phyloP scores from a whole-genome alignment of 2,329 filamentous ascomycete species.

The Phyllosticta citribraziliensis region DNA sequence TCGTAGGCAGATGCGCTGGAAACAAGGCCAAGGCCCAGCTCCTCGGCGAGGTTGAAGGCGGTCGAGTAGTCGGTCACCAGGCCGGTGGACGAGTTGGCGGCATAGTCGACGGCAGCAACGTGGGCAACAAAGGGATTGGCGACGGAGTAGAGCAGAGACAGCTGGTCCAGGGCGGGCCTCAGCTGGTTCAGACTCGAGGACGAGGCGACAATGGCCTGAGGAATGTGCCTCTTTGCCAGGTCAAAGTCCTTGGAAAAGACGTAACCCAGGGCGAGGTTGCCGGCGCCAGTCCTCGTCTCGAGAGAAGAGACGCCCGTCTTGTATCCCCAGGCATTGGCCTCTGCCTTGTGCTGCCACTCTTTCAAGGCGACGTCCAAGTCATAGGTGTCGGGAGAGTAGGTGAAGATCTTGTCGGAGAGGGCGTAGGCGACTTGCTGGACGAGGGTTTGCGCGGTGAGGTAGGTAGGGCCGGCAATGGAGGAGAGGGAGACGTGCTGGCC shows the following conservation, averaged over 20 bases:
- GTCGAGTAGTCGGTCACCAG: slow-evolving; percentile 82
- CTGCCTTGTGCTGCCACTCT: slow-evolving; percentile 59
- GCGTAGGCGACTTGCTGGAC: slow-evolving; percentile 94
- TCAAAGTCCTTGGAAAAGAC: slow-evolving; percentile 98
- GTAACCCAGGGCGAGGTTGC: slow-evolving; percentile 86
- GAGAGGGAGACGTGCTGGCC: slow-evolving; percentile 42
- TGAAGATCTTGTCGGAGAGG: slow-evolving; percentile 93
- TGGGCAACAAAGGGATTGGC: slow-evolving; percentile 91
- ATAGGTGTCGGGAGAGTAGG: slow-evolving; percentile 89
- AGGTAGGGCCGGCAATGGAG: slow-evolving; percentile 74
- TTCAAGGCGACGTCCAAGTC: slow-evolving; percentile 77
- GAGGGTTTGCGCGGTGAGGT: slow-evolving; percentile 84
- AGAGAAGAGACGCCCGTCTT: slow-evolving; percentile 67
- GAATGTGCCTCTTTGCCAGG: slow-evolving; percentile 77
- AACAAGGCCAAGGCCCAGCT: slow-evolving; percentile 78
- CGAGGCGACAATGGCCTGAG: slow-evolving; percentile 81
- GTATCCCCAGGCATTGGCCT: slow-evolving; percentile 75
- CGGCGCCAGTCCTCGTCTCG: slow-evolving; percentile 82
- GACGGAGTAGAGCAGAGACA: slow-evolving; percentile 82
- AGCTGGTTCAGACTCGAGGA: slow-evolving; percentile 73
- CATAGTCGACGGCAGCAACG: slow-evolving; percentile 82
- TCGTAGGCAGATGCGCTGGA: slow-evolving; percentile 81
- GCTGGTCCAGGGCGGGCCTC: slow-evolving; percentile 77
- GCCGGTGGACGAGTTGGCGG: slow-evolving; percentile 51
- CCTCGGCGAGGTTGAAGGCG: slow-evolving; percentile 72